Base-by-base conservation (phyloP, 768 basidiomycete genomes). In the Amanita inopinata region DNA sequence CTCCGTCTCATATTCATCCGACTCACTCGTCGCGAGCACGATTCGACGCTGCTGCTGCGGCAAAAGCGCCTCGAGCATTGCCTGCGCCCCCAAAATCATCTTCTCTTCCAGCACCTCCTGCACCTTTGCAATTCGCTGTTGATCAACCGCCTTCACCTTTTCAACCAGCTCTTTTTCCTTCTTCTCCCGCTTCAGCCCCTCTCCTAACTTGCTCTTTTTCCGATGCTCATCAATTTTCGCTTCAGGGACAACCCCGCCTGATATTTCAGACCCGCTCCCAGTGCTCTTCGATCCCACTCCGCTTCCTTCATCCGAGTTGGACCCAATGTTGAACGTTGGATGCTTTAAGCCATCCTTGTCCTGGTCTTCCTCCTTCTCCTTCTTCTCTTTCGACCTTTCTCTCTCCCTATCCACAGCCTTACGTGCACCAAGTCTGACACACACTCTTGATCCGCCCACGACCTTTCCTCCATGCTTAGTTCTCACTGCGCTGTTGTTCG, bases 291-390 rank as follows among this genome's bases (percentile, higher is more conserved):
- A 57, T n/a, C 57, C 60, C 12, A 50, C 15, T 3, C 53, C 58
- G 45, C 57, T 59, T 20, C 73, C 73, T 35, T 70, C 71, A 40
- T 77, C 76, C 28, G 76, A 77, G 45, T 67, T 64, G 12, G 78
- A 79, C 2, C 77, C 78, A 43, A 81, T 70, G 49, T 76, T 75
- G 46, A 81, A 78, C 51, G 63, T 62, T 8, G 46, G 37, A 19
- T 42, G 49, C 40, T 49, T 50, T 18, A 46, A 34, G 35, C 20
- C 40, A 3, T 33, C 27, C 33, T 28, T 38, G 38, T 39, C 47
- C 33, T 33, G 20, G 27, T 28, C 41, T 33, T 33, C 25, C 14
- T 46, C 51, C 22, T 45, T 35, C 30, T 38, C 35, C 31, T 40
- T 18, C 30, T 47, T 28, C 31, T 48, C 33, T 46, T 51, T 35